phyloP scores from a whole-genome alignment of 176 grass and related monocot species.

The Neostapfia colusana region DNA sequence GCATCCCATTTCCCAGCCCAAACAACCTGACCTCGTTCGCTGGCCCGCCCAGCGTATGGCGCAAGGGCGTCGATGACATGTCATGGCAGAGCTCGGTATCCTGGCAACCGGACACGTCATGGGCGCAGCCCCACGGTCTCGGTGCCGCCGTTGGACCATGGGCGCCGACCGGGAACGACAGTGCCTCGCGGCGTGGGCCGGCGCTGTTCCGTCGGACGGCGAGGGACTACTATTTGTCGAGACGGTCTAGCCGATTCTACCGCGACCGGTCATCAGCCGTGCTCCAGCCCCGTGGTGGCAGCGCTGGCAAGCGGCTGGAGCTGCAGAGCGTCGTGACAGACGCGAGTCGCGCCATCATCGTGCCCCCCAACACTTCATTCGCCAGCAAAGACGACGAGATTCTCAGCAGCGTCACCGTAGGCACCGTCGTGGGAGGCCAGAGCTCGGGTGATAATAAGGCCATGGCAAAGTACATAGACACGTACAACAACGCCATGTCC shows the following conservation, averaged over 20 bases:
- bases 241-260: slow-evolving; percentile 5
- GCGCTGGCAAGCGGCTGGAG: slow-evolving; percentile 48
- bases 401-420: background rate
- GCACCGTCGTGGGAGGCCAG: background rate
- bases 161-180: background rate
- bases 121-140: slow-evolving; percentile 58
- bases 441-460: background rate
- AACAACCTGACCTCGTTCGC: slow-evolving; percentile 37
- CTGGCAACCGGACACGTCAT: slow-evolving; percentile 57
- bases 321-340: slow-evolving; percentile 53
- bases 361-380: slow-evolving; percentile 37
- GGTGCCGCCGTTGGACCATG: slow-evolving; percentile 57
- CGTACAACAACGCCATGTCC: background rate
- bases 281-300: background rate
- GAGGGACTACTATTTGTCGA: slow-evolving; percentile 55
- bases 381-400: slow-evolving; percentile 44
- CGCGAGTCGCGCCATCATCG: slow-evolving; percentile 30
- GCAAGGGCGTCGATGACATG: slow-evolving; percentile 34
- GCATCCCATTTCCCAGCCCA: slow-evolving; percentile 25
- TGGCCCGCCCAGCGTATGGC: background rate
- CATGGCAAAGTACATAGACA: background rate
- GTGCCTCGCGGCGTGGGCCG: slow-evolving; percentile 36
- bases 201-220: slow-evolving; percentile 59
- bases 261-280: slow-evolving; percentile 26
- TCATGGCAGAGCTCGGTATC: slow-evolving; percentile 71